Evolutionary conservation across 768 basidiomycete genomes (phyloP).

Genomic region (Hericium alpestre): DNA sequence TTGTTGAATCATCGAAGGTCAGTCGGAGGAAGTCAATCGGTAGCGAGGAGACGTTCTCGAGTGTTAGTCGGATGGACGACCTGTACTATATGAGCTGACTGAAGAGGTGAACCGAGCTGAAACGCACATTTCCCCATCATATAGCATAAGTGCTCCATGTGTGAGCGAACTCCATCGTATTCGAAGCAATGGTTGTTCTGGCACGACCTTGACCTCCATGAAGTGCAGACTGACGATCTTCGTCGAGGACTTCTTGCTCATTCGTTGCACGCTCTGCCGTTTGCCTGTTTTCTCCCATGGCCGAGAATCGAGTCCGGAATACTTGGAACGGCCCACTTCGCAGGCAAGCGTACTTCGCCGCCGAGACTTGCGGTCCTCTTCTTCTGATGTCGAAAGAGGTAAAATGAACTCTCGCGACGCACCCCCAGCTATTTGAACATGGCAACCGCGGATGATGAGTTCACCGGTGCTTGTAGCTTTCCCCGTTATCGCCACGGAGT

Average conservation of each 20-base stretch:
- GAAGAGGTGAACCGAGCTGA: neutral
- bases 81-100: slow-evolving; percentile 29
- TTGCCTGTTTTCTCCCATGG: slow-evolving; percentile 45
- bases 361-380: slow-evolving; percentile 49
- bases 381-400: slow-evolving; percentile 61
- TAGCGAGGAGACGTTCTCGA: slow-evolving; percentile 81
- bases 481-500: slow-evolving; percentile 62
- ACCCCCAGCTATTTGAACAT: slow-evolving; percentile 68
- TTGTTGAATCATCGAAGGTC: slow-evolving; percentile 85
- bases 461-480: slow-evolving; percentile 54
- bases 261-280: slow-evolving; percentile 20
- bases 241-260: slow-evolving; percentile 18
- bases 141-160: slow-evolving; percentile 90
- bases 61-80: slow-evolving; percentile 70
- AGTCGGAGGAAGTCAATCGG: slow-evolving; percentile 81
- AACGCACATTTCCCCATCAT: slow-evolving; percentile 81
- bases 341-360: slow-evolving; percentile 50
- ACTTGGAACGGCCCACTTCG: slow-evolving; percentile 65
- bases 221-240: slow-evolving; percentile 33
- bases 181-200: slow-evolving; percentile 78
- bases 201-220: slow-evolving; percentile 74
- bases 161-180: slow-evolving; percentile 84
- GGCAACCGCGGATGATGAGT: slow-evolving; percentile 68
- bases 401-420: slow-evolving; percentile 60
- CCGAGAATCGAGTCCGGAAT: slow-evolving; percentile 60